Conservation (phyloP, 768 basidiomycete genomes). For the Trametes villosa region DNA sequence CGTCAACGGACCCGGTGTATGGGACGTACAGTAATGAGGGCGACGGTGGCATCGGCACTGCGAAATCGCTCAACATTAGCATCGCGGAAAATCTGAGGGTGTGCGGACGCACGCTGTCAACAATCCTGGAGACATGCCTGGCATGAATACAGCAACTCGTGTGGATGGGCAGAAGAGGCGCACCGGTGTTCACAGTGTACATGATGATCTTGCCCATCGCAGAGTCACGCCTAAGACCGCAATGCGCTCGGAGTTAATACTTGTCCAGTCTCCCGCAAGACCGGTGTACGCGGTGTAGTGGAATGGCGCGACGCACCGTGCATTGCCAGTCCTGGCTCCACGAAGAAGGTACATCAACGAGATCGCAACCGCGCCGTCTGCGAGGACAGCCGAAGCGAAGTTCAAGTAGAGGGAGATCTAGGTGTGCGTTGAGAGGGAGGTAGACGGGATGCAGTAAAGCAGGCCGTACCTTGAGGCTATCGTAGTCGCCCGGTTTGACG, state of each 20-base stretch:
- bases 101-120: conserved; percentile 41
- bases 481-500: conserved; percentile 41
- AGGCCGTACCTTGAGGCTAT: conserved; percentile 33
- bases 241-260: background rate
- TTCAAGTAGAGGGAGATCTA: conserved; percentile 56
- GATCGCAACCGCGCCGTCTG: conserved; percentile 55
- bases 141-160: background rate
- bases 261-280: too few relatives aligned
- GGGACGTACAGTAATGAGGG: conserved; percentile 43
- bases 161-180: conserved; percentile 9
- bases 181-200: conserved; percentile 60
- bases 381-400: conserved; percentile 53
- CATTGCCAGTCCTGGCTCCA: conserved; percentile 55
- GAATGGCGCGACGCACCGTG: conserved; percentile 38
- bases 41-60: conserved; percentile 51
- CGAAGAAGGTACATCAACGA: conserved; percentile 54
- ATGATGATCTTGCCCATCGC: conserved; percentile 51
- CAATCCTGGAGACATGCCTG: conserved; percentile 40
- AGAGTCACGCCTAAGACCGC: conserved; percentile 36
- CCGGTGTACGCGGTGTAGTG: too few relatives aligned
- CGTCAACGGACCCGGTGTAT: too few relatives aligned
- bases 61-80: conserved; percentile 7
- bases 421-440: background rate
- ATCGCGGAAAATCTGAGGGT: background rate
- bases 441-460: background rate